phyloP scores from a whole-genome alignment of 2,329 filamentous ascomycete genomes.

The Lecanicillium sp. region DNA sequence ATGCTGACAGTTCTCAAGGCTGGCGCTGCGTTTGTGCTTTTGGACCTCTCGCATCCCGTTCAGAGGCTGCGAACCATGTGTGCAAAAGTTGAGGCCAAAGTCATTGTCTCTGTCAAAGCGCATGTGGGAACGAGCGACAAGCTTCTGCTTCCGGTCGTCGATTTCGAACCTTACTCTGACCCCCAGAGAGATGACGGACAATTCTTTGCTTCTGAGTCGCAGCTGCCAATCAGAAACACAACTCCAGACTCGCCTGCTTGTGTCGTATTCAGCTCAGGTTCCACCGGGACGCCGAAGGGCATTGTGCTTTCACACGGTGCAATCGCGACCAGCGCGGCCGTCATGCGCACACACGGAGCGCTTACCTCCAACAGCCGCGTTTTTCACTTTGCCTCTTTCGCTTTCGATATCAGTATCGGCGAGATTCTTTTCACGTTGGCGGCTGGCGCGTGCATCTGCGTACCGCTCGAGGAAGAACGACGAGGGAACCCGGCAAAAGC shows the following conservation, averaged over 20 bases:
- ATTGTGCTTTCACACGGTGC: not conserved
- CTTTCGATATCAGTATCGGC: constrained; percentile 1
- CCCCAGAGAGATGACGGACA: too few species aligned
- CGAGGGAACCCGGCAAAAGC: not conserved
- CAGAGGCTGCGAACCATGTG: constrained; percentile 1
- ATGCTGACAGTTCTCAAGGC: not conserved
- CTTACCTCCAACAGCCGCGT: not conserved
- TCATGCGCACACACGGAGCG: not conserved
- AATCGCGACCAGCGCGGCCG: not conserved
- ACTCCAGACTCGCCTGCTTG: not conserved
- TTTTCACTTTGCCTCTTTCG: constrained; percentile 3
- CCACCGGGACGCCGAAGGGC: constrained; percentile 4
- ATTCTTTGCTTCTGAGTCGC: too few species aligned
- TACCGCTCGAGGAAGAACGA: not conserved
- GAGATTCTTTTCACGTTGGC: not conserved
- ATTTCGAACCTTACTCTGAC: not conserved
- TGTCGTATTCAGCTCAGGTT: constrained; percentile 8
- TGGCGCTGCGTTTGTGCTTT: not conserved
- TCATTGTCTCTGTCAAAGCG: not conserved
- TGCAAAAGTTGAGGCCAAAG: not conserved
- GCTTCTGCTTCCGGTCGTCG: not conserved
- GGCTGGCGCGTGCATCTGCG: constrained; percentile 3
- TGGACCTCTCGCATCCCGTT: not conserved
- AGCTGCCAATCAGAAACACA: too few species aligned
- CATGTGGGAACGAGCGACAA: not conserved